phyloP scores from a whole-genome alignment of 1,139 yeast genomes.

The Chernovozyma sophiae-reginae region DNA sequence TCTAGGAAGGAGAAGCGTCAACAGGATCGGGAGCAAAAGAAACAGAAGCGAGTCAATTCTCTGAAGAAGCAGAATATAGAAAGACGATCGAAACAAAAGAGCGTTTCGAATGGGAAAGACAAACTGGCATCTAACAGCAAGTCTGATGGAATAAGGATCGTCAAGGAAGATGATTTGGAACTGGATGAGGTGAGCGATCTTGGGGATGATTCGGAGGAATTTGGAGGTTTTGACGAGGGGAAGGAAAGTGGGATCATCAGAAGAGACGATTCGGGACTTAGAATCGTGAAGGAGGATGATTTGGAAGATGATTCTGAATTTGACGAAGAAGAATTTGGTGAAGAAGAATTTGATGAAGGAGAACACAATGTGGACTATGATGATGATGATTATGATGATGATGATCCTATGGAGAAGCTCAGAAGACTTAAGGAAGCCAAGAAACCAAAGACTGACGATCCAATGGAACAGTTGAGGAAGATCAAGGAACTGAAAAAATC shows the following conservation, averaged over 20 bases:
- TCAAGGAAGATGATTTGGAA: slow-evolving; percentile 6
- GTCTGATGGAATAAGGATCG: slow-evolving; percentile 2
- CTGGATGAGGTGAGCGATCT: slow-evolving; percentile 4
- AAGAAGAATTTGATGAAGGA: slow-evolving; percentile 6
- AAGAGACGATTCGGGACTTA: background rate
- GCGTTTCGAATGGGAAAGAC: too few relatives aligned
- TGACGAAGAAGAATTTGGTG: slow-evolving; percentile 5
- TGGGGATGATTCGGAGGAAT: slow-evolving; percentile 8
- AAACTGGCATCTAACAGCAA: slow-evolving; percentile 6
- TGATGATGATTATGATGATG: slow-evolving; percentile 9
- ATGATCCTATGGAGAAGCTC: slow-evolving; percentile 41
- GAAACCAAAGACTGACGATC: slow-evolving; percentile 17
- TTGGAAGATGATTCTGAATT: slow-evolving; percentile 16
- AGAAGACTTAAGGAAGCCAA: slow-evolving; percentile 38
- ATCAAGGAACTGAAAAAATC: slow-evolving; percentile 17
- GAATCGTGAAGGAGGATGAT: slow-evolving; percentile 27
- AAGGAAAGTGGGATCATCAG: background rate
- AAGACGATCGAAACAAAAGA: background rate
- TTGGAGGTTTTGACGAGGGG: slow-evolving; percentile 7
- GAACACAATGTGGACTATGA: slow-evolving; percentile 20
- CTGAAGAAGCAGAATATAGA: background rate
- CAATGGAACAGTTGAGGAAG: slow-evolving; percentile 18
- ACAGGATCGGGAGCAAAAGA: slow-evolving; percentile 50
- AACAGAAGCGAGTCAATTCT: slow-evolving; percentile 27
- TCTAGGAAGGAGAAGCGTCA: slow-evolving; percentile 58